These are phyloP conservation scores for Geosiphon pyriformis DNA, from an alignment of 192 early-diverging fungal genomes.

Conservation along the genomic window DNA sequence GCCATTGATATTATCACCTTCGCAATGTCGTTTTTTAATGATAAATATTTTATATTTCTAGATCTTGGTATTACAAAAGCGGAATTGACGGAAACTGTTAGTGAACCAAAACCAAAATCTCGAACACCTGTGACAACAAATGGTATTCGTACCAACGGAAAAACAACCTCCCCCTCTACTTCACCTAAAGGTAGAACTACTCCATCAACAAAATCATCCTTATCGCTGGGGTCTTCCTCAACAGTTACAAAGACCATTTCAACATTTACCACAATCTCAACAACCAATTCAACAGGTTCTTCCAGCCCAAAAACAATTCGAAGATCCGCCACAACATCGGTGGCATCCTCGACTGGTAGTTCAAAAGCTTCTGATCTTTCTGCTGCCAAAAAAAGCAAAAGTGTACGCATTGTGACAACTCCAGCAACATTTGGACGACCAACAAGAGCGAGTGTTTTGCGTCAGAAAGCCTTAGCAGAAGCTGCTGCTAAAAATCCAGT, in stretches of 20 bases:
- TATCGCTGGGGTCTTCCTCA: neutral
- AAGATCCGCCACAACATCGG: neutral
- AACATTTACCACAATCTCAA: neutral
- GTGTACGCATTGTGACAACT: constrained; percentile 11
- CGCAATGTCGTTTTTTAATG: neutral
- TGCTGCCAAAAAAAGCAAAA: constrained; percentile 10
- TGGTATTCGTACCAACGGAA: neutral
- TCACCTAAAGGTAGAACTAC: neutral
- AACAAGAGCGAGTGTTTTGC: constrained; percentile 24
- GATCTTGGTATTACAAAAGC: neutral
- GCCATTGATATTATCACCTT: neutral
- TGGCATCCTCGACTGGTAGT: neutral
- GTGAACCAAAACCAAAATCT: neutral
- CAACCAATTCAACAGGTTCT: neutral
- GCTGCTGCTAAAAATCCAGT: constrained; percentile 22
- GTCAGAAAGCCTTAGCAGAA: constrained; percentile 22
- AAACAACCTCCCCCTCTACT: neutral
- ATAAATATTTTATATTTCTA: too few relatives aligned
- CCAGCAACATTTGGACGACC: constrained; percentile 5
- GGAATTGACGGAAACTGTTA: constrained; percentile 4
- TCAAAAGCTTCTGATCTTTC: neutral
- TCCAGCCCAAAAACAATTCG: neutral
- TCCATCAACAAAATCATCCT: neutral
- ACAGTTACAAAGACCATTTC: neutral
- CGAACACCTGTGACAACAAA: constrained; percentile 15